These are phyloP conservation scores for Tothia fuscella DNA, from an alignment of 2,329 filamentous ascomycete species.

Conservation along the genomic window DNA sequence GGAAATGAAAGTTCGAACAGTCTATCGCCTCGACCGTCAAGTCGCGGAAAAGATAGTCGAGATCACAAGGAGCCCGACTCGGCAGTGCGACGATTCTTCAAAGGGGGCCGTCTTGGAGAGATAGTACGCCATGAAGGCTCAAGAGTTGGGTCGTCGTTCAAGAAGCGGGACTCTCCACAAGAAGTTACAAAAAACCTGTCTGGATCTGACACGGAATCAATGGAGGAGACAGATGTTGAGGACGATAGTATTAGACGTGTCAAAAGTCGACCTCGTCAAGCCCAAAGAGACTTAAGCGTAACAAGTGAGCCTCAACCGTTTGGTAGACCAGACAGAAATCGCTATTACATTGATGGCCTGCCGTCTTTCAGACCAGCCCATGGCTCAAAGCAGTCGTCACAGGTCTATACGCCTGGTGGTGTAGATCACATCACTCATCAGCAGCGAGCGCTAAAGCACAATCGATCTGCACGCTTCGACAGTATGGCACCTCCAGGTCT, in stretches of 20 bases:
- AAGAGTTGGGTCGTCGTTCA: constrained; percentile 48
- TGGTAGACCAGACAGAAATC: constrained; percentile 21
- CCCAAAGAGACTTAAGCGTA: constrained; percentile 16
- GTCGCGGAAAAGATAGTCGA: constrained; percentile 26
- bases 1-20: constrained; percentile 28
- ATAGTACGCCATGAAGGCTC: constrained; percentile 55
- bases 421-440: constrained; percentile 32
- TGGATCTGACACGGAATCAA: constrained; percentile 11
- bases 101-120: constrained; percentile 61
- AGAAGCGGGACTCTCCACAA: constrained; percentile 36
- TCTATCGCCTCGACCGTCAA: constrained; percentile 19
- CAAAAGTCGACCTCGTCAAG: constrained; percentile 18
- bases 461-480: constrained; percentile 31
- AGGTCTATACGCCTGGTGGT: constrained; percentile 16
- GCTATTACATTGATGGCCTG: constrained; percentile 33
- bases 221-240: constrained; percentile 21
- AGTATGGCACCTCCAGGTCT: constrained; percentile 39
- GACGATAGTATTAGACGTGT: constrained; percentile 13
- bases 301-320: no score
- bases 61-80: constrained; percentile 32
- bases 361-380: constrained; percentile 37
- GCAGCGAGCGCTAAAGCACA: constrained; percentile 24
- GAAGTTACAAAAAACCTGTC: constrained; percentile 1
- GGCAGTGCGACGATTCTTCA: constrained; percentile 63
- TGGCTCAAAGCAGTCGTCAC: not conserved